Conservation (phyloP, 129 eudicot species). For the Erigeron canadensis region DNA sequence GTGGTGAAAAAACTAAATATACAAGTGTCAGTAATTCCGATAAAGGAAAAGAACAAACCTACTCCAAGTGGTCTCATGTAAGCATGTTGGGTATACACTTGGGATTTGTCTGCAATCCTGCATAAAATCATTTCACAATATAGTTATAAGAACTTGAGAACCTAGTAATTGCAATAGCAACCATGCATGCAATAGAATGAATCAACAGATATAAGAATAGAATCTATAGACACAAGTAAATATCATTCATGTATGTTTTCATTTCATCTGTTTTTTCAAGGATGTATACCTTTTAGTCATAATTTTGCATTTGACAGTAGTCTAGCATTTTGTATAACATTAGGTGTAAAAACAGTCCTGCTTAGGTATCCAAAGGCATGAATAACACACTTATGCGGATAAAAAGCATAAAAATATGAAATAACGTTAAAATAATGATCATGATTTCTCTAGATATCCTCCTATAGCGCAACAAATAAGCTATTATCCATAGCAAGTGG, state of each 20-base stretch:
- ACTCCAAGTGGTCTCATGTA: constrained; percentile 99
- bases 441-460: neutral
- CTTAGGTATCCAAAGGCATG: neutral
- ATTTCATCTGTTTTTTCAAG: neutral
- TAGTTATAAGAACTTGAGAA: too few species aligned
- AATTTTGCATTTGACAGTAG: neutral
- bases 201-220: neutral
- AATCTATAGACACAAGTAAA: neutral
- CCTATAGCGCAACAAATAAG: too few species aligned
- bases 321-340: neutral
- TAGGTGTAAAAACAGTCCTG: neutral
- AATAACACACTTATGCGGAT: neutral
- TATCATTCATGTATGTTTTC: neutral
- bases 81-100: constrained; percentile 96
- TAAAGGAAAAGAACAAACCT: constrained; percentile 51
- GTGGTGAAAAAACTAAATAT: neutral
- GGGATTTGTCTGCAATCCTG: constrained; percentile 99
- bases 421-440: neutral
- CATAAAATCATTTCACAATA: neutral
- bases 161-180: neutral
- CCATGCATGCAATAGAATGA: neutral
- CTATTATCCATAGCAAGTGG: too few species aligned
- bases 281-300: neutral
- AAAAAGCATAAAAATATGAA: neutral
- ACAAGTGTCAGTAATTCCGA: neutral